phyloP scores from a whole-genome alignment of 2,329 filamentous ascomycete genomes.

The Cylindrodendrum hubeiense region DNA sequence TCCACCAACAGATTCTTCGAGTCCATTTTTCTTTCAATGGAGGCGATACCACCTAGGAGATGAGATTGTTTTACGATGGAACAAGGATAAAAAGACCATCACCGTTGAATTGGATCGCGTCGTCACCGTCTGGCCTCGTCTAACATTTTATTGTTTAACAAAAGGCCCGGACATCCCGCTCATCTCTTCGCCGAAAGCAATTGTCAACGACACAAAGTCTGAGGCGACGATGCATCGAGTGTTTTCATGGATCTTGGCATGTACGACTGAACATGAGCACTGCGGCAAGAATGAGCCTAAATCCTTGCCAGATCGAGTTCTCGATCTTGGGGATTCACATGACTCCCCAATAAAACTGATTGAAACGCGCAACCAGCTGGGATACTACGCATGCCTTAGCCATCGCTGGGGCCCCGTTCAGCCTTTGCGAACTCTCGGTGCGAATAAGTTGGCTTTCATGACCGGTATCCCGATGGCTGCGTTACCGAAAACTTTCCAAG shows the following conservation, averaged over 20 bases:
- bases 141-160: conserved; percentile 19
- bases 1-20: conserved; percentile 1
- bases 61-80: conserved; percentile 18
- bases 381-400: conserved; percentile 23
- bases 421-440: conserved; percentile 6
- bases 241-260: conserved; percentile 16
- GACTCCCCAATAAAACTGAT: conserved; percentile 6
- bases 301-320: conserved; percentile 21
- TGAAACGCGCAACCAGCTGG: conserved; percentile 13
- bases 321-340: conserved; percentile 12
- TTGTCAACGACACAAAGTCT: conserved; percentile 23
- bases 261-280: conserved; percentile 21
- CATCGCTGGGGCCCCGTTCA: conserved; percentile 21
- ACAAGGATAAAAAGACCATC: not conserved
- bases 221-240: conserved; percentile 25
- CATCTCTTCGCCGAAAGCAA: conserved; percentile 17
- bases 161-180: conserved; percentile 8
- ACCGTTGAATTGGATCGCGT: not conserved
- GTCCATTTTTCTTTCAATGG: conserved; percentile 8
- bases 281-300: conserved; percentile 23
- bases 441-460: not conserved
- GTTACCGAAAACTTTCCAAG: conserved; percentile 21
- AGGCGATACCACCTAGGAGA: not conserved
- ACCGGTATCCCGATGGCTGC: not conserved
- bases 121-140: conserved; percentile 1